A percentile compares a stretch with the other conserved stretches of the same genome.
Conservation (phyloP, 2,329 filamentous ascomycete species). For the Fusarium compactum region DNA sequence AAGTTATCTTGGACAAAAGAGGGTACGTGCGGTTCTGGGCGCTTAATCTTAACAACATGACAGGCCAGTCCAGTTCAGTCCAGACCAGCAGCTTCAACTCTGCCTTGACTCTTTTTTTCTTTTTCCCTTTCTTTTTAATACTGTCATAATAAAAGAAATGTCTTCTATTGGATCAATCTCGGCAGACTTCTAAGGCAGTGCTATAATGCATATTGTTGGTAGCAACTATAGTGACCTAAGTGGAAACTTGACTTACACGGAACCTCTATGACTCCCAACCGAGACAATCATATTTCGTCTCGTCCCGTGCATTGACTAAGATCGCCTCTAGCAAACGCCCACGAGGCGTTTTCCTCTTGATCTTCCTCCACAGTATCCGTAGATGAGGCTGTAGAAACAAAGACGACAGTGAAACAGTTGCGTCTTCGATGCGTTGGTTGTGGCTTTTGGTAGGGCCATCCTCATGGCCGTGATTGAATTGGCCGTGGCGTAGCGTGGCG, state of each 20-base stretch:
- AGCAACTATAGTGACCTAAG: neutral
- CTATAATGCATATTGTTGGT: neutral
- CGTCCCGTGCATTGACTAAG: neutral
- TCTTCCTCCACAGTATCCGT: neutral
- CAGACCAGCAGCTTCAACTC: neutral
- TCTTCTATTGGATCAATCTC: neutral
- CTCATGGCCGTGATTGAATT: constrained; percentile 26
- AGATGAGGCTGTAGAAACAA: constrained; percentile 28
- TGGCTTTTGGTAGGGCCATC: constrained; percentile 36
- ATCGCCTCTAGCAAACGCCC: neutral
- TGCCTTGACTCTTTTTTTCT: constrained; percentile 9
- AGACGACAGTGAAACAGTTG: constrained; percentile 17
- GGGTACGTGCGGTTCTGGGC: constrained; percentile 19
- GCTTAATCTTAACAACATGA: constrained; percentile 17
- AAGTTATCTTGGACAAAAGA: constrained; percentile 5
- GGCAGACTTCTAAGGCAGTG: neutral
- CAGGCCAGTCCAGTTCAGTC: neutral
- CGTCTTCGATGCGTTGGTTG: constrained; percentile 21
- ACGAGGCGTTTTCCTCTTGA: constrained; percentile 25
- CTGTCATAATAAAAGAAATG: neutral
- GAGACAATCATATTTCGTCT: constrained; percentile 10
- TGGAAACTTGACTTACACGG: constrained; percentile 18
- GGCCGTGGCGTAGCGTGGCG: constrained; percentile 36
- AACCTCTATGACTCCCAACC: neutral
- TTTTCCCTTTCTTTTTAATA: neutral